These are phyloP conservation scores for Arthromyces matolae DNA, from an alignment of 768 basidiomycete species.

Conservation along the genomic window DNA sequence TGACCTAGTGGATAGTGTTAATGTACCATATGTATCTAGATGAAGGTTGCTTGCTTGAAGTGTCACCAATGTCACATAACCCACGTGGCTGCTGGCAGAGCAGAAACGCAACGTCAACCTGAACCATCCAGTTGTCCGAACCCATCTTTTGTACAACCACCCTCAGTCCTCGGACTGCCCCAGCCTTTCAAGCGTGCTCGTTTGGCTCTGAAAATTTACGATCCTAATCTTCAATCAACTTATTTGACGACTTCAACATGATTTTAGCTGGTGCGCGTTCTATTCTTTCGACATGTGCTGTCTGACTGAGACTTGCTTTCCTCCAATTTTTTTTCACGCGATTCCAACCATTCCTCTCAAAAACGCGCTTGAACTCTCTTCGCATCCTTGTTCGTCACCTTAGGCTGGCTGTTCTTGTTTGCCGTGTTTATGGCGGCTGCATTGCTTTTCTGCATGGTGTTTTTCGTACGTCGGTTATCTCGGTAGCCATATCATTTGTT, in stretches of 20 bases:
- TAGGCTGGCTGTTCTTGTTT: constrained; percentile 97
- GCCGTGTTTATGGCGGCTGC: constrained; percentile 94
- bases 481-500: constrained; percentile 1
- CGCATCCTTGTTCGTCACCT: constrained; percentile 2
- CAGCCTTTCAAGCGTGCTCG: constrained; percentile 1
- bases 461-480: constrained; percentile 72
- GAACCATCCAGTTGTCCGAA: constrained; percentile 10
- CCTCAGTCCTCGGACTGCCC: background rate
- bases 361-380: background rate
- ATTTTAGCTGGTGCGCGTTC: constrained; percentile 38
- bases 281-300: too few relatives aligned
- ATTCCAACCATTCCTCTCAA: background rate
- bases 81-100: constrained; percentile 15
- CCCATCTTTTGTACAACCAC: constrained; percentile 4
- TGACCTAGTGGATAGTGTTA: constrained; percentile 5
- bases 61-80: constrained; percentile 8
- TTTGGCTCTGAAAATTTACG: constrained; percentile 1
- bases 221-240: constrained; percentile 10
- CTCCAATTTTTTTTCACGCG: background rate
- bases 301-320: constrained; percentile 12
- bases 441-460: constrained; percentile 97
- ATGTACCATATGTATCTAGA: constrained; percentile 10
- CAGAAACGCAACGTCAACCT: constrained; percentile 12
- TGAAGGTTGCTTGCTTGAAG: constrained; percentile 8
- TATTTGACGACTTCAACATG: constrained; percentile 29